Evolutionary conservation across 208 protist genomes (phyloP).

Genomic region (Crithidia fasciculata): DNA sequence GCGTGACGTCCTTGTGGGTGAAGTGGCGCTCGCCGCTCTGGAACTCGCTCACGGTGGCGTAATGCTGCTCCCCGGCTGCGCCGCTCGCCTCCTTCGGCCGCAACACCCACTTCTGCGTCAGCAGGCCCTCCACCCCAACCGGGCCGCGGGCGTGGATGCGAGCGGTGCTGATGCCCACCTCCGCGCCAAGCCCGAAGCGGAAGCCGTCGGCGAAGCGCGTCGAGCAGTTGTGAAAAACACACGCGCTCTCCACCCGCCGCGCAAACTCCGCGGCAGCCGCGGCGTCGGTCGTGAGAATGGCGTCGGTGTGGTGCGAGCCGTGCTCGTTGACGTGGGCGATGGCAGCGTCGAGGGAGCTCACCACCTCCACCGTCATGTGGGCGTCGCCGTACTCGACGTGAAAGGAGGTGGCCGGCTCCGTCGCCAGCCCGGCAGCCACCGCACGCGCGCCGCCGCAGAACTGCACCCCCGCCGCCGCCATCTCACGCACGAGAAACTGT

Average conservation of each 20-base stretch:
- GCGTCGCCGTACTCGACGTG: conserved; percentile 74
- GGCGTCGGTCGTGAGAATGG: conserved; percentile 78
- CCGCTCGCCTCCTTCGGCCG: conserved; percentile 21
- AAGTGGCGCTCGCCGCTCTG: conserved; percentile 50
- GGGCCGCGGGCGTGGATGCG: conserved; percentile 93
- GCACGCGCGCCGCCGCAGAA: conserved; percentile 55
- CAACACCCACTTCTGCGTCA: conserved; percentile 78
- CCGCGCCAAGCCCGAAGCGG: conserved; percentile 93
- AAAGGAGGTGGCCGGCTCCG: conserved; percentile 30
- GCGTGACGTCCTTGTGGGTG: conserved; percentile 45
- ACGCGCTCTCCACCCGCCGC: conserved; percentile 81
- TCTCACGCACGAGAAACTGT: conserved; percentile 37
- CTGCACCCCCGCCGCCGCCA: conserved; percentile 58
- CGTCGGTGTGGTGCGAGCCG: conserved; percentile 91
- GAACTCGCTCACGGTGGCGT: conserved; percentile 59
- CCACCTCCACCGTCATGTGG: conserved; percentile 52
- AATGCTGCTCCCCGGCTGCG: conserved; percentile 7
- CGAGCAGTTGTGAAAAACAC: conserved; percentile 93
- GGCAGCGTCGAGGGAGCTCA: conserved; percentile 61
- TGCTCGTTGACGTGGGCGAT: conserved; percentile 88
- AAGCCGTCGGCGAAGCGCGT: conserved; percentile 93
- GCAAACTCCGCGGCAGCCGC: conserved; percentile 56
- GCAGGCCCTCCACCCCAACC: conserved; percentile 92
- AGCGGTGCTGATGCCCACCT: conserved; percentile 92
- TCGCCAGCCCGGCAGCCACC: conserved; percentile 24